These are phyloP conservation scores for Lipomyces anomalus DNA, from an alignment of 805 yeast genomes.

Conservation along the genomic window DNA sequence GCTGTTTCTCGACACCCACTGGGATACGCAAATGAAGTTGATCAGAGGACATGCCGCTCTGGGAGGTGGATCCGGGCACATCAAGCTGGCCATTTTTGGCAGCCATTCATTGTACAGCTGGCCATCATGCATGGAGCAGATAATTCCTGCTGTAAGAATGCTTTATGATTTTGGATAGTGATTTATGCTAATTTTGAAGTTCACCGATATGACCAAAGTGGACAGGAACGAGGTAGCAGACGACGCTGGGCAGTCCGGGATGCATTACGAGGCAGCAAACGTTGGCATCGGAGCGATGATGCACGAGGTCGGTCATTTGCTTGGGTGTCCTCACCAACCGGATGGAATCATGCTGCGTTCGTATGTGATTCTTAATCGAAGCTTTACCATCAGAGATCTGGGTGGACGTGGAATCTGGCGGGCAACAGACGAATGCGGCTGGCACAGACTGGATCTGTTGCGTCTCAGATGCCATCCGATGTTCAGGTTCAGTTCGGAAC, in stretches of 20 bases:
- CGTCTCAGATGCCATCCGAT: constrained; percentile 78
- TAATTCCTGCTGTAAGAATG: constrained; percentile 40
- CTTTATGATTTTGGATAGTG: not conserved
- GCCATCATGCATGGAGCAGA: constrained; percentile 76
- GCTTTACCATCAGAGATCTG: constrained; percentile 51
- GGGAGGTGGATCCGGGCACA: constrained; percentile 74
- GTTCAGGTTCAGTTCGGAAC: constrained; percentile 65
- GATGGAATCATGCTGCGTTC: constrained; percentile 88
- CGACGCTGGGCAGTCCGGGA: constrained; percentile 76
- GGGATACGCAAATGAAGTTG: constrained; percentile 55
- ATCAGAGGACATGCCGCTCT: constrained; percentile 87
- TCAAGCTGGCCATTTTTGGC: constrained; percentile 85
- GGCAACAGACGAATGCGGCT: constrained; percentile 66
- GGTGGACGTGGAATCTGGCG: constrained; percentile 29
- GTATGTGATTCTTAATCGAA: constrained; percentile 72
- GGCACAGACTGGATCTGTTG: constrained; percentile 71
- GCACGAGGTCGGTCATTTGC: constrained; percentile 89
- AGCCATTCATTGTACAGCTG: constrained; percentile 87
- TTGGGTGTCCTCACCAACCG: constrained; percentile 90
- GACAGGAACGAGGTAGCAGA: constrained; percentile 75
- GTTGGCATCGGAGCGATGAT: constrained; percentile 87
- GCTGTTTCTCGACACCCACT: constrained; percentile 75
- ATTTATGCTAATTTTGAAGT: constrained; percentile 33
- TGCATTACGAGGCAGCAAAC: constrained; percentile 84
- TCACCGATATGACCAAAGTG: constrained; percentile 65